Evolutionary conservation across 192 early-diverging fungal genomes (phyloP), one percentile per base, ranked within the genome.

Genomic region (Lunasporangiospora selenospora): DNA sequence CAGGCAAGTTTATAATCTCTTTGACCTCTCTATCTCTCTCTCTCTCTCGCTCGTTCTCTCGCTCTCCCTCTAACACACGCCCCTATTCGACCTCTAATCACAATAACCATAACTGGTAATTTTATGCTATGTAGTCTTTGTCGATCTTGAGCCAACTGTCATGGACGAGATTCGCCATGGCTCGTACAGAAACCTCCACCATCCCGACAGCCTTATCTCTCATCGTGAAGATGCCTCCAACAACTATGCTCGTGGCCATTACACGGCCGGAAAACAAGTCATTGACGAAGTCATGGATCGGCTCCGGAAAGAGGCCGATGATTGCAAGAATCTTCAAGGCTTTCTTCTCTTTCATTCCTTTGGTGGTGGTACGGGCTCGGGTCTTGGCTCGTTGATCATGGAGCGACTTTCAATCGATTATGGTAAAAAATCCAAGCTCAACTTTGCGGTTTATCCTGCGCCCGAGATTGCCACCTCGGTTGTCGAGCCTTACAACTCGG

Each of bases 401-500:
- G 98, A 99, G 84, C 96, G 98, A 76, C 87, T 99, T 42, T 98
- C 96, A 15, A 95, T 97, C 53, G 98, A 99, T 85, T 99, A 99
- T 83, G 96, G 98, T 80, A 99, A 99, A 84, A 99, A 99, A 90
- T 98, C 95, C 79, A 99, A 99, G 91, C 91, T 99, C 76, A 95
- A 98, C 86, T 99, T 98, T 81, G 96, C 95, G 13, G 95, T 98
- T 50, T 98, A 98, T 87, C 97, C 97, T 31, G 95, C 97, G 47
- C 97, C 97, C 65, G 95, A 94, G 80, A 91, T 98, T 43, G 92
- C 97, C 71, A 98, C 95, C 64, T 90, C 95, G 13, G 92, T 96
- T 56, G 93, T 97, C 38, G 94, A 96, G 84, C 94, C 94, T 57
- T 96, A 95, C 85, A 95, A 97, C 89, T 97, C 95, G 61, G 95